Evolutionary conservation across 805 yeast species (phyloP).

Genomic region (Candida oleophila): DNA sequence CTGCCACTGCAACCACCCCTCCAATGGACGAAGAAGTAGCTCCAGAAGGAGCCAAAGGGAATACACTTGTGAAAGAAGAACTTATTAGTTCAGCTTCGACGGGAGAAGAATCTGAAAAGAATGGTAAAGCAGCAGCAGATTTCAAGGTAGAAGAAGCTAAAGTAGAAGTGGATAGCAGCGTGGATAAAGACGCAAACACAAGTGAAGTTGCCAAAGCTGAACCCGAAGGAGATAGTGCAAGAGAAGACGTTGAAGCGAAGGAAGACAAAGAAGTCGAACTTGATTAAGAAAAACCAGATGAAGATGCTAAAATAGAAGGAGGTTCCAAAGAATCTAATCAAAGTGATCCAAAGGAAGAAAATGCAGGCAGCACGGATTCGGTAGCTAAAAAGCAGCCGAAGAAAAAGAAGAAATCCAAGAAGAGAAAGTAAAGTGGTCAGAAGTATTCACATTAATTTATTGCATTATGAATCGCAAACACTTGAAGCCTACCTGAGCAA

Average conservation of each 20-base stretch:
- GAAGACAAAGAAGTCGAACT: neutral
- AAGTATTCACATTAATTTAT: neutral
- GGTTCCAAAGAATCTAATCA: conserved; percentile 1
- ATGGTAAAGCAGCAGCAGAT: neutral
- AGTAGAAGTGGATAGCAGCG: neutral
- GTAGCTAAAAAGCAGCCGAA: conserved; percentile 5
- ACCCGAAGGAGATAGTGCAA: conserved; percentile 1
- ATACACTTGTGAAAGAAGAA: no score
- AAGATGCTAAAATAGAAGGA: neutral
- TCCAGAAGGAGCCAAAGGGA: no score
- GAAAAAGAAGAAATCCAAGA: conserved; percentile 15
- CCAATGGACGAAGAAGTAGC: no score
- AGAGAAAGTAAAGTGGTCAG: conserved; percentile 8
- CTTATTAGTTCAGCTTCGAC: no score
- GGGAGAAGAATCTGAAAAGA: neutral
- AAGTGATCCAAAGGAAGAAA: neutral
- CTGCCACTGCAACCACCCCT: no score
- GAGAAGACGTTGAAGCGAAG: neutral
- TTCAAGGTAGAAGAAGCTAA: neutral
- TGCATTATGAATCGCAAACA: no score
- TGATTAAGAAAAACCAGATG: no score
- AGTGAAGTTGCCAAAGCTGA: neutral
- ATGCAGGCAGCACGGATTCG: neutral
- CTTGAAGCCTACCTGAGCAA: no score
- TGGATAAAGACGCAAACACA: neutral